Conservation (phyloP, 2,329 filamentous ascomycete species). For the Teratosphaeria zuluensis region DNA sequence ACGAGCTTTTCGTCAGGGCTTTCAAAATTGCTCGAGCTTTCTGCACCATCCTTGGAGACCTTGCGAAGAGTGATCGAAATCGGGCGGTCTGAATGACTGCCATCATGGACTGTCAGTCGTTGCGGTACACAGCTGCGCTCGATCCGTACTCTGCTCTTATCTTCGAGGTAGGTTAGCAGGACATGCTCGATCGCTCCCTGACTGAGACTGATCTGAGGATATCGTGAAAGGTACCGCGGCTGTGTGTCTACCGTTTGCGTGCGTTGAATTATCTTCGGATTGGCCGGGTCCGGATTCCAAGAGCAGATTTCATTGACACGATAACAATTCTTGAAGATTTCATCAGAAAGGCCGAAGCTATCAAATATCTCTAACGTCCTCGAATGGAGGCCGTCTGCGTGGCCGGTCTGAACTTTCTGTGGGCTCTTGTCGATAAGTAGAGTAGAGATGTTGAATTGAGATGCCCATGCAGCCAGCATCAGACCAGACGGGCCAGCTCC, state of each 20-base stretch:
- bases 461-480: neutral
- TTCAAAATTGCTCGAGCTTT: constrained; percentile 44
- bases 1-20: constrained; percentile 28
- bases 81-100: constrained; percentile 27
- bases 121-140: constrained; percentile 53
- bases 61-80: constrained; percentile 40
- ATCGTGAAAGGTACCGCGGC: constrained; percentile 38
- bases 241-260: neutral
- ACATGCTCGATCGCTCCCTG: constrained; percentile 60
- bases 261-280: constrained; percentile 47
- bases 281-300: constrained; percentile 52
- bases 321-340: constrained; percentile 53
- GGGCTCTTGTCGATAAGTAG: neutral
- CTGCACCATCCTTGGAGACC: constrained; percentile 37
- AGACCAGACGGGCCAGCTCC: neutral
- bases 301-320: constrained; percentile 51
- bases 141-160: constrained; percentile 45
- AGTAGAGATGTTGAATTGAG: neutral
- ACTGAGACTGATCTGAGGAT: constrained; percentile 57
- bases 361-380: constrained; percentile 41
- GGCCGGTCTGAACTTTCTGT: constrained; percentile 16
- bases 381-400: constrained; percentile 33
- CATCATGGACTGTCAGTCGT: neutral
- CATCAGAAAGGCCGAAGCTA: constrained; percentile 42
- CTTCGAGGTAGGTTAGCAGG: constrained; percentile 20